Percentiles rank a stretch among this genome's conserved stretches.
Conservation (phyloP, 495 filamentous ascomycete genomes). For the Hyaloscypha finlandica region DNA sequence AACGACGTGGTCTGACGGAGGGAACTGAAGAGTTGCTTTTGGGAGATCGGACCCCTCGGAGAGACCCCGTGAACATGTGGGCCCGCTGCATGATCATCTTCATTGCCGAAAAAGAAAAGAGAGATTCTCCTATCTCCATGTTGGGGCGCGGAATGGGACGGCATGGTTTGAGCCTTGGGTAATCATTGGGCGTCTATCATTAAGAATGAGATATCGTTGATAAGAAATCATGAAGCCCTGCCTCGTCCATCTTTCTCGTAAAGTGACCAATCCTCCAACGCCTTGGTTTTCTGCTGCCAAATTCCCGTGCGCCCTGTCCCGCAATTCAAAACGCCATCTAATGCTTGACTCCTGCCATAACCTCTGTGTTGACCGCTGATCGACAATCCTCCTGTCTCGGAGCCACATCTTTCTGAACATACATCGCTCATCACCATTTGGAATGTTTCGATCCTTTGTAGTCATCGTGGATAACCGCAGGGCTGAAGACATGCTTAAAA, state of each 20-base stretch:
- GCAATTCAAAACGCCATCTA: constrained; percentile 4
- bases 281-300: background rate
- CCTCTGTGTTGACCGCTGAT: background rate
- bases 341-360: background rate
- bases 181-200: background rate
- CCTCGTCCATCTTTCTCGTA: background rate
- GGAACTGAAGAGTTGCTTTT: background rate
- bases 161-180: background rate
- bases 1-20: background rate
- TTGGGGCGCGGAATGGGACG: background rate
- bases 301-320: background rate
- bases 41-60: background rate
- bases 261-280: background rate
- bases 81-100: background rate
- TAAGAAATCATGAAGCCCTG: background rate
- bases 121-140: background rate
- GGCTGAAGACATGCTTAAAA: constrained; percentile 31
- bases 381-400: background rate
- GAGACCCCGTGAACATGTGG: background rate
- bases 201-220: background rate
- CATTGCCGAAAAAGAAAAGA: background rate
- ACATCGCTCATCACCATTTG: background rate
- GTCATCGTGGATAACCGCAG: constrained; percentile 25
- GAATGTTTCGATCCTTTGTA: constrained; percentile 14
- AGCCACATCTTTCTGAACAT: background rate